Evolutionary conservation across 345 rosid genomes (phyloP), one percentile per base, ranked within the genome.

Genomic region (Arabis alpina): DNA sequence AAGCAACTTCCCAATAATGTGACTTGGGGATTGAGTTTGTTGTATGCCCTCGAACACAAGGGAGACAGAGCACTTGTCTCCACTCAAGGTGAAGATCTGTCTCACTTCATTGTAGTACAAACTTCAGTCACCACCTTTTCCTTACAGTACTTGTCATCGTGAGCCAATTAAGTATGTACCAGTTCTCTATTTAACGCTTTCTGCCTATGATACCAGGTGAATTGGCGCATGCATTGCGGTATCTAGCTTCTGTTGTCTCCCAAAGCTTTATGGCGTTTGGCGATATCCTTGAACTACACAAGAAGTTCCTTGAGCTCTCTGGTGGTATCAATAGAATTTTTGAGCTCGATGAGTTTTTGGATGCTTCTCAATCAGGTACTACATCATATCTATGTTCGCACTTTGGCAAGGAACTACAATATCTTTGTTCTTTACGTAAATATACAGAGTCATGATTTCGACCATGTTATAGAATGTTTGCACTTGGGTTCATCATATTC

Each of bases 221-320:
- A 71, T 79, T 94, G 80, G 98, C 97, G 24, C 96, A 94, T 82
- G 93, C 96, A 11, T 72, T 92, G 84, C 92, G 98, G 54, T 92
- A 86, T 83, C 83, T 94, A 63, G 99, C 99, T 64, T 94, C 97
- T 76, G 97, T 94, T 59, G 98, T 91, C 34, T 94, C 99, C 73
- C 97, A 91, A 74, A 94, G 99, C 89, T 94, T 94, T 72, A 85
- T 91, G 74, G 99, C 99, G 24, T 94, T 94, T 71, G 99, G 98
- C 16, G 98, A 91, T 77, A 94, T 94, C 81, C 97, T 94, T 54
- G 92, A 91, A 77, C 78, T 94, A 77, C 89, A 94, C 61, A 84
- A 89, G 81, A 94, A 91, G 80, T 91, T 91, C 75, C 79, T 90
- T 66, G 93, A 87, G 88, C 92, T 94, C 75, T 89, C 97, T 58